phyloP scores from a whole-genome alignment of 225 moss, liverwort and hornwort genomes.

The Asterella californica region DNA sequence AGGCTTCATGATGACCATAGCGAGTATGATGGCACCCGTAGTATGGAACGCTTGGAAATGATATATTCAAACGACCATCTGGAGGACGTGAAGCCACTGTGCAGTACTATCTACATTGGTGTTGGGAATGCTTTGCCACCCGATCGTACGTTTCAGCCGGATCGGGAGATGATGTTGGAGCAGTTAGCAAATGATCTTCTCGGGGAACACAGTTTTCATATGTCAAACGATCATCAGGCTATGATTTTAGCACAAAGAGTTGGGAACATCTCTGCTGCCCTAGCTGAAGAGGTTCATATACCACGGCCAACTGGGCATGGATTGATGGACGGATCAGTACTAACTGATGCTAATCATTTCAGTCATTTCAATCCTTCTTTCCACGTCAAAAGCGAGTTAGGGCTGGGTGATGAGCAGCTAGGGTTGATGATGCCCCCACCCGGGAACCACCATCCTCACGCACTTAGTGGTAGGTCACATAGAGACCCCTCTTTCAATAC shows the following conservation, averaged over 20 bases:
- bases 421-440: conserved; percentile 33
- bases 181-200: conserved; percentile 76
- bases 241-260: conserved; percentile 56
- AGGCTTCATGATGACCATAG: conserved; percentile 32
- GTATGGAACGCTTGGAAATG: conserved; percentile 27
- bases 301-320: conserved; percentile 28
- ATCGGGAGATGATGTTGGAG: conserved; percentile 47
- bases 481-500: conserved; percentile 67
- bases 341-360: conserved; percentile 31
- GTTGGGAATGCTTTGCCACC: conserved; percentile 32
- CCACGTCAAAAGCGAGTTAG: conserved; percentile 32
- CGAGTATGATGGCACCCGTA: conserved; percentile 19
- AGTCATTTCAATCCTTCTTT: conserved; percentile 21
- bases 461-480: conserved; percentile 34
- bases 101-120: conserved; percentile 23
- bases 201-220: conserved; percentile 53
- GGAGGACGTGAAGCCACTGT: conserved; percentile 51
- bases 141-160: conserved; percentile 31
- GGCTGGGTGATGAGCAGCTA: conserved; percentile 52
- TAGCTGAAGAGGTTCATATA: conserved; percentile 54
- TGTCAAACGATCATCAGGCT: conserved; percentile 65
- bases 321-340: conserved; percentile 33
- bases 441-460: conserved; percentile 10
- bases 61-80: conserved; percentile 33
- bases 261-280: conserved; percentile 58